Base-by-base conservation (phyloP, 2,329 filamentous ascomycete genomes). In the Verticillium nonalfalfae region DNA sequence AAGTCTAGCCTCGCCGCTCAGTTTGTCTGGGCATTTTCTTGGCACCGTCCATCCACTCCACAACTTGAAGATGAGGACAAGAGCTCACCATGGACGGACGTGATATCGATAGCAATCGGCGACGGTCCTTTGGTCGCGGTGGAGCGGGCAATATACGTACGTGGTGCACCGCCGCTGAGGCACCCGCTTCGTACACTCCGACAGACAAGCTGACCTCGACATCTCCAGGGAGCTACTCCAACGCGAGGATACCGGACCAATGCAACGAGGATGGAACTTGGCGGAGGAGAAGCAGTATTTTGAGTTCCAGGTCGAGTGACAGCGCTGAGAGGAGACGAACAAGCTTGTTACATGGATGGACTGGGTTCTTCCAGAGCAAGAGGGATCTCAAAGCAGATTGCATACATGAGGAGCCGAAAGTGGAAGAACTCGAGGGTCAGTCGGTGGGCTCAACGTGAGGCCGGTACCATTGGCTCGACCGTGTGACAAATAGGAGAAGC, bases 101-200 rank as follows among this genome's bases (percentile, higher is more conserved):
- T 14, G 58, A 62, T 13, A 56, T 62, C 26, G 45, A 55, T 18
- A 61, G 61, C 9, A 59, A 54, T 3, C 59, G 61, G 5, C 59
- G 56, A 10, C 36, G 58, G 2, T 62, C 59, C 4, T 61, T 59
- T 14, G 61, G 56, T 1, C 58, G 56, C 36, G 59, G 61, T 5
- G 61, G 59, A n/a, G 59, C 59, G 7, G 61, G 56, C 6, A 62
- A 62, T 18, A 62, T 61, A 50, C 59, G 61, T 61, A 54, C n/a
- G 59, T 59, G 18, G 1, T 21, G 45, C 35, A 13, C 35, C 13
- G 39, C 14, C 15, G 3, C 18, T 18, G 0, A n/a, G 7, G 45
- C 39, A 14, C 39, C 39, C 35, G 9, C 35, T 36, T 36, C 56
- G 31, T 15, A 4, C 18, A 13, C 13, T 36, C 13, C 2, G 9